These are phyloP conservation scores for Schizonepeta tenuifolia DNA, from an alignment of 257 asterid genomes.

Conservation along the genomic window DNA sequence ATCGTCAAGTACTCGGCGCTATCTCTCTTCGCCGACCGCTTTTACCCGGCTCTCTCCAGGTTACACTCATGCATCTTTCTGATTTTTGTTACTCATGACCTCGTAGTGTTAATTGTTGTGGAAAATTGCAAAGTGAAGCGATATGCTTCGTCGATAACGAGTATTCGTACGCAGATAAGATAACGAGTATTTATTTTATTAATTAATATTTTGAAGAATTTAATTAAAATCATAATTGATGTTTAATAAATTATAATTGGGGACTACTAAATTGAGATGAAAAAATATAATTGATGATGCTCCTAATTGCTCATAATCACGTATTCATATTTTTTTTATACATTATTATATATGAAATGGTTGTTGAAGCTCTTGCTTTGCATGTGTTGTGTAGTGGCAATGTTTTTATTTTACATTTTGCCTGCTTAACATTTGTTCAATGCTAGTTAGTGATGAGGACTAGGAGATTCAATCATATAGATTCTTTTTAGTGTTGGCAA, in stretches of 20 bases:
- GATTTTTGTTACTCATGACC: neutral
- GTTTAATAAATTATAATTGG: too few relatives aligned
- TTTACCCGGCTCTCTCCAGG: conserved; percentile 67
- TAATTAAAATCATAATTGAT: too few relatives aligned
- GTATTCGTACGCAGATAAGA: neutral
- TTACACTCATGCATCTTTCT: conserved; percentile 5
- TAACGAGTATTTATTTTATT: too few relatives aligned
- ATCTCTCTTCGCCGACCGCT: conserved; percentile 73
- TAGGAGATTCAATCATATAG: conserved; percentile 2
- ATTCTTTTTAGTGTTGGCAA: neutral
- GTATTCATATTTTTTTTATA: too few relatives aligned
- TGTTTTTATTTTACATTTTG: neutral
- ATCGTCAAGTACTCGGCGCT: conserved; percentile 80
- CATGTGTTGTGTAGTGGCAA: neutral
- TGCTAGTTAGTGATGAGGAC: conserved; percentile 1
- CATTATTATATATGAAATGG: neutral
- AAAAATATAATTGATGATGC: too few relatives aligned
- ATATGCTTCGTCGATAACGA: neutral
- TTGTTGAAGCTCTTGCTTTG: neutral
- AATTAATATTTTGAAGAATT: too few relatives aligned
- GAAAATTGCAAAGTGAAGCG: conserved; percentile 14
- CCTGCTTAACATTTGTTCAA: conserved; percentile 3
- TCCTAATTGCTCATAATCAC: too few relatives aligned
- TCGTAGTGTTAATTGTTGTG: conserved; percentile 7
- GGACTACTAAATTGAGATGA: too few relatives aligned